Evolutionary conservation across 192 early-diverging fungal species (phyloP).

Genomic region (Coemansia guatemalensis): DNA sequence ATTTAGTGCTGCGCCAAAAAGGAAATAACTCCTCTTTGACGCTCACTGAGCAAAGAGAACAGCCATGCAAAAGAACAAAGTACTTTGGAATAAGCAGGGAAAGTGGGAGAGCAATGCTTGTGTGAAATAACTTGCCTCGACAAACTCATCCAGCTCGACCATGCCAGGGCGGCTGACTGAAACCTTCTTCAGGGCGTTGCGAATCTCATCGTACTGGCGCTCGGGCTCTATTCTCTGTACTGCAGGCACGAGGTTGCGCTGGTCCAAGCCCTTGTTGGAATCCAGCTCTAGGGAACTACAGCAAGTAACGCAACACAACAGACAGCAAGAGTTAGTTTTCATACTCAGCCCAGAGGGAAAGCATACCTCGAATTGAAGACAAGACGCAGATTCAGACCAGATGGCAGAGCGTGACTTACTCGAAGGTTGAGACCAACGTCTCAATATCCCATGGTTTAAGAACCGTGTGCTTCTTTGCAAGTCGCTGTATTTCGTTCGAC

Average conservation of each 20-base stretch:
- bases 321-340: not conserved
- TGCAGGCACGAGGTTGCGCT: constrained; percentile 64
- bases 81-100: too few species aligned
- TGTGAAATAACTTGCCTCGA: constrained; percentile 58
- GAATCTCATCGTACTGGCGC: constrained; percentile 74
- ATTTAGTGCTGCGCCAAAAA: too few species aligned
- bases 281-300: constrained; percentile 65
- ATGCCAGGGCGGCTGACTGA: constrained; percentile 65
- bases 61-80: too few species aligned
- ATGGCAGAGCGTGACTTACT: constrained; percentile 29
- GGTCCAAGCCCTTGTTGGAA: constrained; percentile 66
- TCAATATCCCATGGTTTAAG: constrained; percentile 59
- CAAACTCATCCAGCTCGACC: constrained; percentile 78
- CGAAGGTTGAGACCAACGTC: constrained; percentile 41
- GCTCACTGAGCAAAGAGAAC: too few species aligned
- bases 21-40: too few species aligned
- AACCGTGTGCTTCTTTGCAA: constrained; percentile 46
- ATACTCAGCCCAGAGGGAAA: not conserved
- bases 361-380: not conserved
- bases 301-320: not conserved
- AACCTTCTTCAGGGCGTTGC: constrained; percentile 66
- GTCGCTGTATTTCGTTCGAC: constrained; percentile 27
- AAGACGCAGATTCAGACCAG: not conserved
- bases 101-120: too few species aligned
- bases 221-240: constrained; percentile 65